Percentiles rank a stretch among this genome's conserved stretches.
Conservation (phyloP, 768 basidiomycete species). For the Xerocomellus intermedius region DNA sequence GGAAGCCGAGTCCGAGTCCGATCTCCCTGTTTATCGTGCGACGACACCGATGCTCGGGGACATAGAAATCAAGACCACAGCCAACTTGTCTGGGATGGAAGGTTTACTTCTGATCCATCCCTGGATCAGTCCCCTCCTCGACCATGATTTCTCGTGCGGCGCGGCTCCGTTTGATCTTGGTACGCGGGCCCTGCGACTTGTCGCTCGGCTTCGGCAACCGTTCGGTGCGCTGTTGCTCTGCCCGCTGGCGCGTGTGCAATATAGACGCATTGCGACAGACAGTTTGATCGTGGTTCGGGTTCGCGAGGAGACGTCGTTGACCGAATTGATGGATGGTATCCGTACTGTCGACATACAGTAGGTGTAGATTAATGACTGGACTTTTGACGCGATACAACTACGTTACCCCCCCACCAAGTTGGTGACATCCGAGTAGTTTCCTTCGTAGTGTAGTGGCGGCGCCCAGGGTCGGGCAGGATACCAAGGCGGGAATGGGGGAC, state of each 20-base stretch:
- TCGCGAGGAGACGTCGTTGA: neutral
- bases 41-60: neutral
- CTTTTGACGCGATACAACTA: too few relatives aligned
- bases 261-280: neutral
- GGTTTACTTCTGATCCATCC: neutral
- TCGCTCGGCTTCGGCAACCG: neutral
- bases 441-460: too few relatives aligned
- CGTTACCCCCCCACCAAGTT: too few relatives aligned
- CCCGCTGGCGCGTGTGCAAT: neutral
- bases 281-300: neutral
- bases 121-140: neutral
- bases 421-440: too few relatives aligned
- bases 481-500: too few relatives aligned
- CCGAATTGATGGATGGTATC: neutral
- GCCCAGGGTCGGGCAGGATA: too few relatives aligned
- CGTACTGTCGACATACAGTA: neutral
- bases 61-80: neutral
- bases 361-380: too few relatives aligned
- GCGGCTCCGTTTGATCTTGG: neutral
- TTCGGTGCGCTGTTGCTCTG: neutral
- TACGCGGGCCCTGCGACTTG: neutral
- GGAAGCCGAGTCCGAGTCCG: too few relatives aligned
- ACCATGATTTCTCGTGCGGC: neutral
- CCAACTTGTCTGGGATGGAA: neutral
- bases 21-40: neutral